A percentile compares a stretch with the other conserved stretches of the same genome.
These are phyloP conservation scores for Brassica rapa DNA, from an alignment of 345 rosid genomes.

Conservation along the genomic window DNA sequence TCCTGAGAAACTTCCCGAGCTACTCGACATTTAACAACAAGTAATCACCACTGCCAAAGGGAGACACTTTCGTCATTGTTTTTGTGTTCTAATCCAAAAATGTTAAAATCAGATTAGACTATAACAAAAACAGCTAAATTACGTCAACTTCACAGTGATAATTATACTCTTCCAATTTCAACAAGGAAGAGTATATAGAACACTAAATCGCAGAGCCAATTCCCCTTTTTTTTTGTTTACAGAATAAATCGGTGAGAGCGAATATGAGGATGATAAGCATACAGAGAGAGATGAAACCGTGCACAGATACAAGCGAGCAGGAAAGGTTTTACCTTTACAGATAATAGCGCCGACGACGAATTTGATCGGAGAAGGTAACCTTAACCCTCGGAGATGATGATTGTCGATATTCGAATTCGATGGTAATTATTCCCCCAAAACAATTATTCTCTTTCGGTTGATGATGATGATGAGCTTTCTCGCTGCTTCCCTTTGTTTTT, in stretches of 20 bases:
- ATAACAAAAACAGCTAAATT: too few species aligned
- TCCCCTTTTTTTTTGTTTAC: not conserved
- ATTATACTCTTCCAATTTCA: too few species aligned
- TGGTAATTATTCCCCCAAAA: not conserved
- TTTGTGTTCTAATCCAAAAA: not conserved
- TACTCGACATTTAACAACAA: slow-evolving; percentile 43
- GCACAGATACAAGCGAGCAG: not conserved
- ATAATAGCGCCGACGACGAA: not conserved
- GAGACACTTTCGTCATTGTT: not conserved
- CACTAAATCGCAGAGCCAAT: not conserved
- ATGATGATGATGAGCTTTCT: not conserved
- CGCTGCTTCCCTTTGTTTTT: not conserved
- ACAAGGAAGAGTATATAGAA: too few species aligned
- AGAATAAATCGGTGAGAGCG: not conserved
- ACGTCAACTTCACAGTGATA: too few species aligned
- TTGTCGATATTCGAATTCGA: slow-evolving; percentile 3
- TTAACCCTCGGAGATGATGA: not conserved
- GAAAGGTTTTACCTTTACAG: slow-evolving; percentile 12
- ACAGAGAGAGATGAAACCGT: too few species aligned
- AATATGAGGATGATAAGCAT: not conserved
- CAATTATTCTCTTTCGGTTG: not conserved
- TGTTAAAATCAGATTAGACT: too few species aligned
- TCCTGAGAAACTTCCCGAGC: slow-evolving; percentile 48
- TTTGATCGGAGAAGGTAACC: not conserved
- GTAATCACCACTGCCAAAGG: slow-evolving; percentile 12